A percentile compares a stretch with the other conserved stretches of the same genome.
phyloP scores from a whole-genome alignment of 495 filamentous ascomycete genomes.

The Neurospora pannonica region DNA sequence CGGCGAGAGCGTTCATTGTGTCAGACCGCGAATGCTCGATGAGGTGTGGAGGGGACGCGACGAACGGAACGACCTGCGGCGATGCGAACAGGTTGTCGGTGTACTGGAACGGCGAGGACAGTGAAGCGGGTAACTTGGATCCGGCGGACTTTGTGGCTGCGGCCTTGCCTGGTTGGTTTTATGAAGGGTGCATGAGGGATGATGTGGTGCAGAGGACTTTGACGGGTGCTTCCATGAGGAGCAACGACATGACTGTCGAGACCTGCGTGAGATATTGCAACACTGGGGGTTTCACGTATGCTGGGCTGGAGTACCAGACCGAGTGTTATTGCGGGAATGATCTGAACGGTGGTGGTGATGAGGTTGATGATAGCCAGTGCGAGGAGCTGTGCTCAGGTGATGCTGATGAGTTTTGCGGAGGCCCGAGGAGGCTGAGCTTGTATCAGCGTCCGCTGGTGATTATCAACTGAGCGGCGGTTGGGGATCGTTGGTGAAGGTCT shows the following conservation, averaged over 20 bases:
- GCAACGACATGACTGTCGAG: conserved; percentile 11
- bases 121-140: neutral
- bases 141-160: neutral
- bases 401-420: neutral
- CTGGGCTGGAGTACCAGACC: conserved; percentile 6
- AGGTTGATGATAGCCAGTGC: neutral
- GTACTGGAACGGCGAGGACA: neutral
- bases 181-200: conserved; percentile 3
- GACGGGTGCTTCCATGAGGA: neutral
- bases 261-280: conserved; percentile 17
- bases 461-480: neutral
- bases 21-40: conserved; percentile 1
- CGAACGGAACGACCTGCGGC: neutral
- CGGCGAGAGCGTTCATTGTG: neutral
- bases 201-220: conserved; percentile 2
- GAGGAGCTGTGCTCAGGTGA: neutral
- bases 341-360: neutral
- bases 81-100: conserved; percentile 4
- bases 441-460: neutral
- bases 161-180: neutral
- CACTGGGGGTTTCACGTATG: neutral
- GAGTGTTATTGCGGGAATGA: conserved; percentile 2
- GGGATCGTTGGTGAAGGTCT: neutral
- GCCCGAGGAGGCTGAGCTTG: neutral
- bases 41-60: neutral